Base-by-base conservation (phyloP, 345 rosid genomes). In the Carallia brachiata region DNA sequence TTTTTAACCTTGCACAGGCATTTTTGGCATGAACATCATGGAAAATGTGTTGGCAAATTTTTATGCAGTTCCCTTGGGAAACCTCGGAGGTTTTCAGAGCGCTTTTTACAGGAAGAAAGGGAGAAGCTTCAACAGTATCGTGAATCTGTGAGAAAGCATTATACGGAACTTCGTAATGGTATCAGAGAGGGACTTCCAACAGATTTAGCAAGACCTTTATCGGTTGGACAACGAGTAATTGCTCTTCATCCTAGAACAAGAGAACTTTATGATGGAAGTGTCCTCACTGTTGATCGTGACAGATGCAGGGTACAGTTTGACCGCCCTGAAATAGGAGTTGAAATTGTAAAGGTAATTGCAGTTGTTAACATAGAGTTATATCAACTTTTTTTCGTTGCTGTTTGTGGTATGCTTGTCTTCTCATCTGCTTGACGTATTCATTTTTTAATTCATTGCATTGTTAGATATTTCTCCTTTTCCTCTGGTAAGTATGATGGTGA, bases 181-280 rank as follows among this genome's bases (percentile, higher is more conserved):
- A 27, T 61, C 31, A 77, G 71, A 52, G 73, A 73, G 6, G 81
- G 81, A 63, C 74, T 77, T 64, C 81, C 81, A 52, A 73, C 77
- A 54, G 81, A 77, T 77, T 69, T 77, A 73, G 81, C 74, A n/a
- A 77, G 52, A 64, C 81, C 81, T 23, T 65, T 77, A 65, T 64
- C 63, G 10, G 81, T 77, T 63, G 81, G 77, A 23, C 77, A 77
- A 36, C 70, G 61, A 52, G 77, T 77, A 56, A 73, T 68, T 60
- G 77, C 81, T 59, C 4, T 73, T 52, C 74, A 77, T 69, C 81
- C 81, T 27, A 69, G 62, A 65, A 73, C 70, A 36, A 77, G 81
- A 61, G 77, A 77, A 65, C 67, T 77, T 61, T 37, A 60, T 47
- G 77, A 69, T 65, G 81, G 81, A 52, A 69, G 77, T 50, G 81